Base-by-base conservation (phyloP, 768 basidiomycete species). In the Rhodotorula toruloides region DNA sequence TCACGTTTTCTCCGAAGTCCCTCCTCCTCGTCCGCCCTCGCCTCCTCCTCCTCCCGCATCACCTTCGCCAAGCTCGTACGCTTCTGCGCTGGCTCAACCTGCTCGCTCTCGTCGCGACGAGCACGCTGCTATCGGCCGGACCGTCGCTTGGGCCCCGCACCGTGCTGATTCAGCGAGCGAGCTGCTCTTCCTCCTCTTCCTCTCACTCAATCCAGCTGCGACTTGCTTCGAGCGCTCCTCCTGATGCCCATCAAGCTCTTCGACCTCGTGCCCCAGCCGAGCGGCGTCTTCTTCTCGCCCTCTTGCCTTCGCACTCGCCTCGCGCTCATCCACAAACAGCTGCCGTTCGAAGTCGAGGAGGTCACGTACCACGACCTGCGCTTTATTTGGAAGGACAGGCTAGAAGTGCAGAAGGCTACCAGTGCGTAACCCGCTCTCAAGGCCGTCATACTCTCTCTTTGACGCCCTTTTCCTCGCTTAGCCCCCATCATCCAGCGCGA, bases 341-440 rank as follows among this genome's bases (percentile, higher is more conserved):
- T 66, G 34, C 17, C 27, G 4, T 66, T 50, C 42, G 59, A 66
- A 27, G 44, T 40, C 21, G 46, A 42, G 29, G 50, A 58, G 36
- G 50, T 67, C 21, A 57, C 55, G 11, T 67, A 61, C 37, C 43
- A 58, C 50, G 65, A 67, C 22, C 32, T 67, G 21, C 58, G 65
- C 40, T 58, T 61, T 39, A 31, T 27, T 2, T 61, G 59, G 60
- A 54, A 32, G 29, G 48, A 46, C 12, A 40, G 27, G 42, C 43
- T 67, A 2, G 60, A 44, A 4, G 54, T 61, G 2, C 36, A 61
- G 21, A 48, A 44, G 19, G 65, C 44, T 1, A 61, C 60, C 0
- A 60, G 65, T 67, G 27, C 42, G 48, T 31, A 1, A 6, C n/a
- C n/a, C 13, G 4, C 16, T 54, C 37, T n/a, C n/a, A n/a, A n/a